Base-by-base conservation (phyloP, 2,329 filamentous ascomycete genomes). In the Alternaria triticina region DNA sequence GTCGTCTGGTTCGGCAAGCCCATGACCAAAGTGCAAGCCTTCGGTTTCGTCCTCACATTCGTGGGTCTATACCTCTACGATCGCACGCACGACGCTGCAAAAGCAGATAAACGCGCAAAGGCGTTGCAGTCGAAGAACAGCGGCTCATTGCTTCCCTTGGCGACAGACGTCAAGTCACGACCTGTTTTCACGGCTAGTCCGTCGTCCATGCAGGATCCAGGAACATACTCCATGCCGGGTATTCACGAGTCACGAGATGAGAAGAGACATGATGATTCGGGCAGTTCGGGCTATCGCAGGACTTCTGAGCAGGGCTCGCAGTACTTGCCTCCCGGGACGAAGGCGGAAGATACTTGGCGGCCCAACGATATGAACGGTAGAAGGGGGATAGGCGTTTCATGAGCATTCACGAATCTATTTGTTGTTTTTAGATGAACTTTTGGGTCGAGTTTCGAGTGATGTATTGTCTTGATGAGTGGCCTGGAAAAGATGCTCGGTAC, bases 1-100 rank as follows among this genome's bases (percentile, higher is more conserved):
- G 95, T 99, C 66, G 83, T 98, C 70, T 99, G 96, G 96, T 99
- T 98, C 82, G 91, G 93, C 68, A 97, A 90, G 79, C 88, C 91
- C 2, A 97, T 96, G 30, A 97, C 93, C 6, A 86, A 85, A 15
- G 80, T 96, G 15, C 96, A 99, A 80, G 93, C 89, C 1, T 85
- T 91, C 45, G 96, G 96, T 15, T 97, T 99, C 73, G 87, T 82
- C 5, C 87, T 99, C 49, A 99, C 96, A 0, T 97, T 97, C 76
- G 73, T 97, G 28, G 96, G 96, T 0, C 86, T 99, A 13, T 99
- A 98, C 78, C 87, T 99, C 44, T 99, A 99, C 80, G 96, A 99
- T 80, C 90, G 96, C 64, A 97, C 93, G 17, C 94, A 89, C 74
- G 91, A 96, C 76, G 91, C 91, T 70, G 93, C 93, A 74, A 94